Evolutionary conservation across 2,329 filamentous ascomycete species (phyloP).

Genomic region (Aspergillus arachidicola): DNA sequence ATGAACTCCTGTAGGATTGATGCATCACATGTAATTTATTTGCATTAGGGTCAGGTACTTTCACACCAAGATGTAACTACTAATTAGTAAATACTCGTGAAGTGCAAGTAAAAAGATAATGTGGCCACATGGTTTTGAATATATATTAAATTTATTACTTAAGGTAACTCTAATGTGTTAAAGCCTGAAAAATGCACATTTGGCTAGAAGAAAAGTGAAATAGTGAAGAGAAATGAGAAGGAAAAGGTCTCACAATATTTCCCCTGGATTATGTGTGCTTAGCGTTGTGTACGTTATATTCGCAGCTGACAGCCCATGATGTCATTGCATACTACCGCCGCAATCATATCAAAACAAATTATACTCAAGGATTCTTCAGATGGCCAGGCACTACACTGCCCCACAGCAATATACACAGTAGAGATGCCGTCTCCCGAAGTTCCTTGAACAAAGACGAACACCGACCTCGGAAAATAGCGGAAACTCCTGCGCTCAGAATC

Average conservation of each 20-base stretch:
- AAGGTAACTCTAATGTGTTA: not conserved
- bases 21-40: not conserved
- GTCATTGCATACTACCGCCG: not conserved
- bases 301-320: not conserved
- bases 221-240: not conserved
- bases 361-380: not conserved
- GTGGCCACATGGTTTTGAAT: not conserved
- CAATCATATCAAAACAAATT: not conserved
- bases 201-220: not conserved
- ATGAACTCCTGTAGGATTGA: not conserved
- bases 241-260: not conserved
- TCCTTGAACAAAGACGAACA: not conserved
- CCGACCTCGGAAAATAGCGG: slow-evolving; percentile 23
- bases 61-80: not conserved
- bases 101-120: too few relatives aligned
- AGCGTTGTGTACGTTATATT: not conserved
- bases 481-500: slow-evolving; percentile 17
- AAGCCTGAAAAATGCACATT: too few relatives aligned
- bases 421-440: not conserved
- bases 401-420: not conserved
- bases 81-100: not conserved
- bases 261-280: not conserved
- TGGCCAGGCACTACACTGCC: not conserved
- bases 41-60: not conserved
- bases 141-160: not conserved